Evolutionary conservation across 2,329 filamentous ascomycete genomes (phyloP).

Genomic region (Pestalotiopsis sp.): DNA sequence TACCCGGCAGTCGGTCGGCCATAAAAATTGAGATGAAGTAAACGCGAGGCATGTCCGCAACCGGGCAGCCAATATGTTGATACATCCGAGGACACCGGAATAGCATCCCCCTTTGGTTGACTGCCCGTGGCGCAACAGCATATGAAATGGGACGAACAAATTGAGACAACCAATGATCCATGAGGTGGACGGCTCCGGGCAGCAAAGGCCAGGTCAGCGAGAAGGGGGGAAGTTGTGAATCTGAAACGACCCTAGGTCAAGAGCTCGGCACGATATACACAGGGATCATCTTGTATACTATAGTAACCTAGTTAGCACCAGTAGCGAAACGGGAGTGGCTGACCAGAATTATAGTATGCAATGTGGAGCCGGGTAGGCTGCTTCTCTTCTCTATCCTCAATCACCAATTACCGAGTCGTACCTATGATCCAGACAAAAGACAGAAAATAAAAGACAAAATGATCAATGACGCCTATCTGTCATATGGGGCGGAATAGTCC

Average conservation of each 20-base stretch:
- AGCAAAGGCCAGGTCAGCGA: not conserved
- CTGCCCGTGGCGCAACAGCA: not conserved
- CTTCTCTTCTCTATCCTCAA: too few species aligned
- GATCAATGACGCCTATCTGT: too few species aligned
- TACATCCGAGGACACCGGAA: not conserved
- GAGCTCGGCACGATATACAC: not conserved
- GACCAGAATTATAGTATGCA: too few species aligned
- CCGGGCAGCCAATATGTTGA: not conserved
- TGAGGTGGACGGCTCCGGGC: not conserved
- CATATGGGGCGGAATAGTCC: too few species aligned
- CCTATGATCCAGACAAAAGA: too few species aligned
- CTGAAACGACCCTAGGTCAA: slow-evolving; percentile 2
- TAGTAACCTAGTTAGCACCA: not conserved
- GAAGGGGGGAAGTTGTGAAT: not conserved
- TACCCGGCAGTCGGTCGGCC: not conserved
- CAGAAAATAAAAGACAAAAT: too few species aligned
- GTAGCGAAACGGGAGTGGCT: slow-evolving; percentile 4
- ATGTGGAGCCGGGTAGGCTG: too few species aligned
- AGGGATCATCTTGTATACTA: not conserved
- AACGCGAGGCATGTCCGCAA: not conserved
- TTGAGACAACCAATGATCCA: not conserved
- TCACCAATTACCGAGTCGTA: too few species aligned
- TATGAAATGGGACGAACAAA: not conserved
- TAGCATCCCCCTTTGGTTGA: not conserved
- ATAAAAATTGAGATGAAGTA: not conserved